A percentile compares a stretch with the other conserved stretches of the same genome.
phyloP scores from a whole-genome alignment of 345 rosid genomes.

The Gossypium sturtianum region DNA sequence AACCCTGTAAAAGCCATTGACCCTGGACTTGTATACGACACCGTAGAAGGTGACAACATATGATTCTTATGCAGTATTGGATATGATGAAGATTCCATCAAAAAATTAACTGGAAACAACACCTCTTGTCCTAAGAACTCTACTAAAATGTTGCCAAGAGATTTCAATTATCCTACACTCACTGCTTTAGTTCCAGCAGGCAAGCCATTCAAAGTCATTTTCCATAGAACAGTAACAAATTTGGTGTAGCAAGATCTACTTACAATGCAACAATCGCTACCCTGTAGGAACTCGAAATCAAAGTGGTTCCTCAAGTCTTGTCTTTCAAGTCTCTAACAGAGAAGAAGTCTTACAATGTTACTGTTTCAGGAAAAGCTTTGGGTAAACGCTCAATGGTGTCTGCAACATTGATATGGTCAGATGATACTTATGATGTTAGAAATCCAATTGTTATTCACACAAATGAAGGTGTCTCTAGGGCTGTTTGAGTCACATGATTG shows the following conservation, averaged over 20 bases:
- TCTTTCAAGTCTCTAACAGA: neutral
- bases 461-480: neutral
- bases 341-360: slow-evolving; percentile 13
- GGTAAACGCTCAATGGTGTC: neutral
- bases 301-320: neutral
- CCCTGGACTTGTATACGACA: too few relatives aligned
- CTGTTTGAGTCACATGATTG: neutral
- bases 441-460: neutral
- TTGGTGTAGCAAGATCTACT: neutral
- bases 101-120: too few relatives aligned
- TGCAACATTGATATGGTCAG: neutral
- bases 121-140: too few relatives aligned
- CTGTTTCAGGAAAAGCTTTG: slow-evolving; percentile 4
- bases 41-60: too few relatives aligned
- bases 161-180: too few relatives aligned
- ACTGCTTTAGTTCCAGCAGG: too few relatives aligned
- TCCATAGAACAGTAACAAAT: too few relatives aligned
- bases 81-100: too few relatives aligned
- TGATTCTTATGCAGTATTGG: too few relatives aligned
- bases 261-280: neutral
- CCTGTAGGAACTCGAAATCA: neutral
- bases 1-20: neutral
- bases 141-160: too few relatives aligned
- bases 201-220: too few relatives aligned
- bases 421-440: too few relatives aligned